Evolutionary conservation across 2,329 filamentous ascomycete species (phyloP).

Genomic region (Cercospora citrullina): DNA sequence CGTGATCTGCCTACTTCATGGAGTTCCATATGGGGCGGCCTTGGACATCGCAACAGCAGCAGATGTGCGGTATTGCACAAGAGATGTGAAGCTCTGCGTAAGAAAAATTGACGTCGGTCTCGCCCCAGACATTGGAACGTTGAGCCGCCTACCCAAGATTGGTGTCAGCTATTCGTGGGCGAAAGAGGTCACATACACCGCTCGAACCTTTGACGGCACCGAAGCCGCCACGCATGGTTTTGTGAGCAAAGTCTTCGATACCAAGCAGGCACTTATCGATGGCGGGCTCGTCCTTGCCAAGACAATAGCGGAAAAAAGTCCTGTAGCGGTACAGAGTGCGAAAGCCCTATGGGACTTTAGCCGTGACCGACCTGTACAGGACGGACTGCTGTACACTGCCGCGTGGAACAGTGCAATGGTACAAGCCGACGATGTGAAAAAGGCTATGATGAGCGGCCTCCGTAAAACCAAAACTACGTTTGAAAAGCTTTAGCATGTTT

Average conservation of each 20-base stretch:
- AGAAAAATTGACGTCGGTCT: conserved; percentile 83
- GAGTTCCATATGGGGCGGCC: conserved; percentile 72
- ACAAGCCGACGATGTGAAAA: conserved; percentile 28
- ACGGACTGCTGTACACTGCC: conserved; percentile 42
- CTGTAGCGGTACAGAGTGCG: conserved; percentile 81
- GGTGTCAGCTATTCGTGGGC: conserved; percentile 72
- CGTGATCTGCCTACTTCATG: conserved; percentile 77
- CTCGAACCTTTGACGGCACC: conserved; percentile 64
- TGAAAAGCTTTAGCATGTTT: conserved; percentile 20
- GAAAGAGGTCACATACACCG: conserved; percentile 72
- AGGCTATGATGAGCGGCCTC: conserved; percentile 28
- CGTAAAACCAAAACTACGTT: conserved; percentile 30
- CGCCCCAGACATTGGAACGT: conserved; percentile 75
- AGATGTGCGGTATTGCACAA: conserved; percentile 65
- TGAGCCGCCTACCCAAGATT: conserved; percentile 70
- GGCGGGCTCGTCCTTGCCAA: conserved; percentile 64
- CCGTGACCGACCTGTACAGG: conserved; percentile 72
- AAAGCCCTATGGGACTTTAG: conserved; percentile 83
- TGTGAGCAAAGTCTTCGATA: conserved; percentile 64
- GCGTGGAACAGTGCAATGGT: conserved; percentile 30
- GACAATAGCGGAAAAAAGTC: conserved; percentile 75
- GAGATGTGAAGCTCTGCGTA: conserved; percentile 63
- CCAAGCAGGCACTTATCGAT: conserved; percentile 61
- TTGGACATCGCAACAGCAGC: conserved; percentile 68
- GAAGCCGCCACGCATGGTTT: conserved; percentile 70